Conservation (phyloP, 164 flowering plant genomes). For the Santalum album region DNA sequence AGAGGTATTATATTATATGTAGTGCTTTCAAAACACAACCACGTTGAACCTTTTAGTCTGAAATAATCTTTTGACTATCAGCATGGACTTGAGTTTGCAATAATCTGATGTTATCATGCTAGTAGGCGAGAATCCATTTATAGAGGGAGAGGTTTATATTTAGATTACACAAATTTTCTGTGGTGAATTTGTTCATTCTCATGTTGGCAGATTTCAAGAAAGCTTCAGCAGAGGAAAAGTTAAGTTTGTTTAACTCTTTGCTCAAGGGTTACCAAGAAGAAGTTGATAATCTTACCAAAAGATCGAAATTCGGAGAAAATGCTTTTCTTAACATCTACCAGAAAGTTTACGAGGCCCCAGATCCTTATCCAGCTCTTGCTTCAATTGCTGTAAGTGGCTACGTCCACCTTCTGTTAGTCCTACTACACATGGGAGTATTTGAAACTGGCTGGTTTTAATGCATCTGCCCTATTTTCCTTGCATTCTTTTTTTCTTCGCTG, state of each 20-base stretch:
- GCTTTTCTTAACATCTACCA: conserved; percentile 96
- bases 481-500: too few species aligned
- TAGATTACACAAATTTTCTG: too few species aligned
- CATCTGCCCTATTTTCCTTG: too few species aligned
- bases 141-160: too few species aligned
- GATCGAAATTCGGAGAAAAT: conserved; percentile 98
- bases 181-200: too few species aligned
- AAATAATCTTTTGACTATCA: too few species aligned
- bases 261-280: conserved; percentile 98
- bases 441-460: too few species aligned
- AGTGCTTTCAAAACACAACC: background rate
- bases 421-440: too few species aligned
- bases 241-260: conserved; percentile 72
- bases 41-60: too few species aligned
- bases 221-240: conserved; percentile 86
- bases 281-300: conserved; percentile 95
- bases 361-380: conserved; percentile 94
- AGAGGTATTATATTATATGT: conserved; percentile 47
- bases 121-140: too few species aligned
- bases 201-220: conserved; percentile 89
- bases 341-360: conserved; percentile 97
- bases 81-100: too few species aligned
- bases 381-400: conserved; percentile 70
- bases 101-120: too few species aligned
- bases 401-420: background rate